Evolutionary conservation across 1,139 yeast species (phyloP), one percentile per base, ranked within the genome.

Genomic region (Candida tunisiensis): DNA sequence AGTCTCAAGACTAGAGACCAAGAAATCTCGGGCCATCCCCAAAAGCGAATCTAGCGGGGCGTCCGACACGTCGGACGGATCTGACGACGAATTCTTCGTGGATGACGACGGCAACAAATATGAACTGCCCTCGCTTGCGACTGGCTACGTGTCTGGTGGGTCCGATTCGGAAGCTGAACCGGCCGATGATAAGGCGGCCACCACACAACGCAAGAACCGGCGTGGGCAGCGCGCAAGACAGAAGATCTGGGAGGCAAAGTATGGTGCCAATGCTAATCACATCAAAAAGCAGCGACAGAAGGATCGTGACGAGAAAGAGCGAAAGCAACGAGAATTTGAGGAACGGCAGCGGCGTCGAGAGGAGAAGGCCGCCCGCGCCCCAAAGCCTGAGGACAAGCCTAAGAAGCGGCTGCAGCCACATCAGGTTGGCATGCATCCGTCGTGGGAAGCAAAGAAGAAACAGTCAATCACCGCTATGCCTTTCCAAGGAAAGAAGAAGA

Each of bases 181-280:
- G 21, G 68, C 69, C 28, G 53, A 59, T 3, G 77, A 71, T 30
- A 61, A 62, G 28, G 85, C 78, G 37, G 62, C 62, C 27, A 62
- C 65, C 2, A 60, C 64, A 28, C 36, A 54, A 46, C 39, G 91
- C 37, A 83, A 83, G 43, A 91, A 88, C 49, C 65, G 98, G 53
- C 70, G 95, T 47, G 98, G 98, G 13, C 98, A 91, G 58, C 63
- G 96, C 39, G 98, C 95, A 2, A 72, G 99, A 54, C 91, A 88
- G 49, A 77, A 78, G 57, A 82, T 88, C 30, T 85, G 96, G 95
- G 98, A 83, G 44, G 59, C 66, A 52, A 88, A 88, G 49, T 88
- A 63, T 46, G 98, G 98, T 21, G 52, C 54, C 19, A 60, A 60
- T 21, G 98, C 98, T n/a, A 74, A 72, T 32, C 99, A 91, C 48